phyloP scores from a whole-genome alignment of 257 asterid genomes.

The Orobanche coerulescens region DNA sequence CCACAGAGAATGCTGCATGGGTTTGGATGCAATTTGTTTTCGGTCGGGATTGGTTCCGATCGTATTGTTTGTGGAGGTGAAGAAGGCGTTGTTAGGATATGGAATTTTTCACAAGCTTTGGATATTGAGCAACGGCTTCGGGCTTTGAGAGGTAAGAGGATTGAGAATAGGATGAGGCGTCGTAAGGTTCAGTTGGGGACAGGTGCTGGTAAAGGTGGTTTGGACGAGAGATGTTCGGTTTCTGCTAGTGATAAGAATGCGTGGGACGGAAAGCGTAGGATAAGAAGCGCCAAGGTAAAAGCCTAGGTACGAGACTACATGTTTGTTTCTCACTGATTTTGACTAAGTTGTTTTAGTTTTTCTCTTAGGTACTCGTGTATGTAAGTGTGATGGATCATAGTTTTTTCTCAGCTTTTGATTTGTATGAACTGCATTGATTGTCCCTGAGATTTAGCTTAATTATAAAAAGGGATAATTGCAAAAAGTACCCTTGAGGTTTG shows the following conservation, averaged over 20 bases:
- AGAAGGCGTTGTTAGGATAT: slow-evolving; percentile 82
- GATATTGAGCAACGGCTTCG: slow-evolving; percentile 64
- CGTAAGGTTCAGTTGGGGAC: slow-evolving; percentile 45
- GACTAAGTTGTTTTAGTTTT: slow-evolving; percentile 15
- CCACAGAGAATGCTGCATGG: slow-evolving; percentile 95
- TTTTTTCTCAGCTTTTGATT: no score
- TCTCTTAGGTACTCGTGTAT: slow-evolving; percentile 2
- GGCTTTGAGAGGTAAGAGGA: slow-evolving; percentile 47
- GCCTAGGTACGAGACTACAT: slow-evolving; percentile 33
- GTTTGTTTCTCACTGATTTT: slow-evolving; percentile 9
- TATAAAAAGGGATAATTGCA: no score
- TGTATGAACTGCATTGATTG: no score
- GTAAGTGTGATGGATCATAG: no score
- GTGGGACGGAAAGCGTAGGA: slow-evolving; percentile 70
- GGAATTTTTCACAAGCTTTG: slow-evolving; percentile 88
- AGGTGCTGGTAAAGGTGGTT: slow-evolving; percentile 37
- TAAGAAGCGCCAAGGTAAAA: slow-evolving; percentile 62
- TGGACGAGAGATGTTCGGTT: slow-evolving; percentile 64
- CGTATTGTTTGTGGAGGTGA: slow-evolving; percentile 90
- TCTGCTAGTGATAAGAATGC: slow-evolving; percentile 72
- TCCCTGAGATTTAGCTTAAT: no score
- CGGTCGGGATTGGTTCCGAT: slow-evolving; percentile 65
- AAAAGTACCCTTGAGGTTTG: no score
- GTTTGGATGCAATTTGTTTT: slow-evolving; percentile 60
- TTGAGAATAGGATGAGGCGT: slow-evolving; percentile 82